Evolutionary conservation across 2,329 filamentous ascomycete genomes (phyloP), one percentile per base, ranked within the genome.

Genomic region (Paecilomyces sp.): DNA sequence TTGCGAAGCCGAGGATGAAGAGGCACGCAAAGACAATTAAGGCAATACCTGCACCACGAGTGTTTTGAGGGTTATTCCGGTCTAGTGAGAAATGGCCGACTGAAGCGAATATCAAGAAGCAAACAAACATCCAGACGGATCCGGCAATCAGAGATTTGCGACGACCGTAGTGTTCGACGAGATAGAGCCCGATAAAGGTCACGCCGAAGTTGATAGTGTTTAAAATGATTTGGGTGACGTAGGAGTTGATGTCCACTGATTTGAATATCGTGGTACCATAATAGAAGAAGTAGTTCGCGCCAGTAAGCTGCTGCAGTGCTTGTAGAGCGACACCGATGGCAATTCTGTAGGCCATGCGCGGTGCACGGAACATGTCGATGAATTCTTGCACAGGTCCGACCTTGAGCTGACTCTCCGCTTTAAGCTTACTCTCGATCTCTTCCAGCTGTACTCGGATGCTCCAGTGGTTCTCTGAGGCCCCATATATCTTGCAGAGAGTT

Each of bases 1-100:
- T 79, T 30, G 88, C 88, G 65, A 90, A 92, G 1, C 84, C 87
- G 55, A 85, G 83, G 59, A 91, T 91, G 74, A 90, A 91, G 78
- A 91, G 83, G 72, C 85, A 89, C 2, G 88, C 85, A 58, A 88
- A 84, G 11, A 88, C 84, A 64, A 91, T 89, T 82, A 91, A 87
- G 62, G 87, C 81, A 5, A 85, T 83, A 11, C 88, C 88, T 13
- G 84, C 80, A 3, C 76, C 72, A 5, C 73, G 70, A 65, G 77
- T 82, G 36, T 70, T 69, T 5, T 73, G 72, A 0, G 79, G 81
- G 54, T 79, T 62, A 24, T 66, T 60, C 7, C 61, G 57, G 64
- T 78, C 67, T 2, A 79, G 71, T 28, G 74, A 69, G 64, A 76
- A 79, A 31, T 80, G 79, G 7, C 85, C 84, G 33, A 88, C 79